Conservation (phyloP, 768 basidiomycete species). For the Mycena vitilis region DNA sequence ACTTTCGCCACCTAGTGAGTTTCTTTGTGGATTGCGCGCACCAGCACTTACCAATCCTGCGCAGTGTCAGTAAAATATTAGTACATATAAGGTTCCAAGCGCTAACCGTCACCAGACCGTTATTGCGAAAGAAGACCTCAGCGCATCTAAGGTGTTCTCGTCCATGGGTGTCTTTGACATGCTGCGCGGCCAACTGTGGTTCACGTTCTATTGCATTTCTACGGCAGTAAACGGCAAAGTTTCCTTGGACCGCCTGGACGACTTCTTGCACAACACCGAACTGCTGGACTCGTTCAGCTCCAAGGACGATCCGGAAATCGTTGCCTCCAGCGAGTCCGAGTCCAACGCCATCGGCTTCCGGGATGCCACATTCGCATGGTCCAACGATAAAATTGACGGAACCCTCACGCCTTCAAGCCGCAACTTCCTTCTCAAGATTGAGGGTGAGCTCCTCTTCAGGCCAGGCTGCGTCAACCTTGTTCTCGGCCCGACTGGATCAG, state of each 20-base stretch:
- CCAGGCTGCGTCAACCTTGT: constrained; percentile 66
- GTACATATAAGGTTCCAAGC: not conserved
- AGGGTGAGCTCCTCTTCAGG: constrained; percentile 68
- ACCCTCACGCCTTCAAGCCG: constrained; percentile 54
- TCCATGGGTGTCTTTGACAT: constrained; percentile 73
- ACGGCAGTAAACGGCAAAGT: constrained; percentile 61
- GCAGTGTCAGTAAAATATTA: constrained; percentile 26
- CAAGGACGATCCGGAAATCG: constrained; percentile 35
- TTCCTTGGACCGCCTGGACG: constrained; percentile 66
- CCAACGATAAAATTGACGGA: constrained; percentile 43
- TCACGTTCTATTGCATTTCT: constrained; percentile 45
- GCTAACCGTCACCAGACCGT: constrained; percentile 43
- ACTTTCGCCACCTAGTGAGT: constrained; percentile 31
- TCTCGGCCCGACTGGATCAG: constrained; percentile 67
- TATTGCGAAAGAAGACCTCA: constrained; percentile 54
- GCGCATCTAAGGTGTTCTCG: constrained; percentile 59
- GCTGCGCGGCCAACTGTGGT: constrained; percentile 63
- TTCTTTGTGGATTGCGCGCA: too few relatives aligned
- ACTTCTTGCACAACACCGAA: constrained; percentile 60
- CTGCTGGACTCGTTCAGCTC: constrained; percentile 56
- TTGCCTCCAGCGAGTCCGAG: constrained; percentile 3
- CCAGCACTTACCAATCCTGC: not conserved
- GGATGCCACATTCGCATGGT: constrained; percentile 70
- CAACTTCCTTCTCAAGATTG: constrained; percentile 61
- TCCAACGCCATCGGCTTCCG: constrained; percentile 60